Base-by-base conservation (phyloP, 768 basidiomycete genomes). In the Termitomyces sp. region DNA sequence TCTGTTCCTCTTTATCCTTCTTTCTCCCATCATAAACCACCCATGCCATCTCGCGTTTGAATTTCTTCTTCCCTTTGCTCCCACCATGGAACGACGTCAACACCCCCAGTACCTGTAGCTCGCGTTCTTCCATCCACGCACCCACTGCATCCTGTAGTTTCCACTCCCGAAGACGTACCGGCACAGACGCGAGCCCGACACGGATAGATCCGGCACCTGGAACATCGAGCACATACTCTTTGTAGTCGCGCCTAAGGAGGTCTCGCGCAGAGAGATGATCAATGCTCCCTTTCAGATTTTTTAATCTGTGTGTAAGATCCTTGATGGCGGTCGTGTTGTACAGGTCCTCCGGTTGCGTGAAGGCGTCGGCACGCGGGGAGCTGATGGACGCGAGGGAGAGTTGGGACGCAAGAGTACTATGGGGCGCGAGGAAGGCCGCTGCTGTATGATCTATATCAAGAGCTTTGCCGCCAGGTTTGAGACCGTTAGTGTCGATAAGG, bases 221-320 rank as follows among this genome's bases (percentile, higher is more conserved):
- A 0, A 76, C 72, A 60, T 85, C 45, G 12, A 61, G 73, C 1
- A 73, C 70, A 69, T 94, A 96, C 65, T 96, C 87, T 72, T 99
- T 98, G 80, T 95, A 99, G 74, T 99, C 97, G n/a, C 97, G 79
- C 12, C 94, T 81, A 5, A 99, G 81, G 20, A 98, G 83, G 68
- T 98, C 94, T 59, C 83, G 80, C 0, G 86, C 84, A 8, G 76
- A 77, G 17, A 98, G 79, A 63, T 86, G 81, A 1, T 84, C 83
- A 9, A 98, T 77, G 60, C 88, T 83, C 4, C 67, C 66, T 71
- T 98, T 99, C 74, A 84, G 84, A 2, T 68, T 66, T 54, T 75
- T 61, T 29, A 94, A 79, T 3, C 72, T 70, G 40, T 71, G 50
- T 8, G 81, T 77, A 14, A 93, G 79, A 0, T 75, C 74, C 63